Evolutionary conservation across 2,329 filamentous ascomycete species (phyloP).

Genomic region (Phyllosticta capitalensis): DNA sequence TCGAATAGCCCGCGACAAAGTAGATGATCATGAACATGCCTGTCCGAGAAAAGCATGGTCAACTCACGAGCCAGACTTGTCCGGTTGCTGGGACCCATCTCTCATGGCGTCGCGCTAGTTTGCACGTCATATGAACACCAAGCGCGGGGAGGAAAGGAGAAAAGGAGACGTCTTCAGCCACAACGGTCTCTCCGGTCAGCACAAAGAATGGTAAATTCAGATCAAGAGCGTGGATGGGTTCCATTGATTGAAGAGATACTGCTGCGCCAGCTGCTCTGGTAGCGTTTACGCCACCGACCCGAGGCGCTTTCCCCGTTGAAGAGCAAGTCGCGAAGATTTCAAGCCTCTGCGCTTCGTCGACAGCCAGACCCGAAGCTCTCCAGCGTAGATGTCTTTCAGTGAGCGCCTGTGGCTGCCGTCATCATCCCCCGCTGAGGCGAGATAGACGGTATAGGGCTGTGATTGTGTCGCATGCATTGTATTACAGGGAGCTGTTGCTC

Average conservation of each 20-base stretch:
- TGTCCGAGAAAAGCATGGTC: too few species aligned
- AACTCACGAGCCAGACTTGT: neutral
- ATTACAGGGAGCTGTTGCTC: neutral
- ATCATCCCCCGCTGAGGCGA: neutral
- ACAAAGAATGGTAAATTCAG: neutral
- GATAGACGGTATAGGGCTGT: neutral
- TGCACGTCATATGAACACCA: neutral
- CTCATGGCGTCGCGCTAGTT: neutral
- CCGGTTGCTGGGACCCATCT: neutral
- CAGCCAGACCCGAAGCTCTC: too few species aligned
- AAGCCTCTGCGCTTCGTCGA: neutral
- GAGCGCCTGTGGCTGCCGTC: neutral
- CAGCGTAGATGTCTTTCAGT: too few species aligned
- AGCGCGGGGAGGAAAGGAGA: neutral
- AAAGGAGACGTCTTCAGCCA: neutral
- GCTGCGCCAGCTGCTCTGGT: neutral
- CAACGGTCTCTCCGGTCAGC: neutral
- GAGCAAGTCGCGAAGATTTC: neutral
- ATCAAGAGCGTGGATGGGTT: neutral
- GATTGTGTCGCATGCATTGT: neutral
- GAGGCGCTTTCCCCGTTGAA: neutral
- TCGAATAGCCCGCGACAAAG: too few species aligned
- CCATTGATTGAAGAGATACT: neutral
- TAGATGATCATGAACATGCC: too few species aligned
- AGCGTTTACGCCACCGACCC: neutral